phyloP scores from a whole-genome alignment of 2,329 filamentous ascomycete genomes.

The Macrophomina pseudophaseolina region DNA sequence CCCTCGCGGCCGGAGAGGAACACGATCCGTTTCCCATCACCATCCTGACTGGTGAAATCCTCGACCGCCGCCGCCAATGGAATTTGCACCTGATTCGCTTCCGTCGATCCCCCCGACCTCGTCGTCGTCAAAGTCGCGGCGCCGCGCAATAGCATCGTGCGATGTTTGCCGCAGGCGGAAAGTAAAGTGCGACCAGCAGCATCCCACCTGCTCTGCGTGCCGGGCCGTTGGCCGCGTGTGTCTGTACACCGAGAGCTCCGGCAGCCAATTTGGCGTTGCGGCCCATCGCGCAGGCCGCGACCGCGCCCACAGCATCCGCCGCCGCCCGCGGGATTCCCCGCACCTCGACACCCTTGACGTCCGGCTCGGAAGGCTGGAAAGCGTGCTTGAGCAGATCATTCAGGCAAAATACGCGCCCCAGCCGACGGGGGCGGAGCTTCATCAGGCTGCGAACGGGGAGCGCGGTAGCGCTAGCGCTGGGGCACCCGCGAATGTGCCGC shows the following conservation, averaged over 20 bases:
- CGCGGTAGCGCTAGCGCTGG: background rate
- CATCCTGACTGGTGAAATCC: too few species aligned
- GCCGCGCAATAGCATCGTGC: slow-evolving; percentile 39
- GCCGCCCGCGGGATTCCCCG: slow-evolving; percentile 32
- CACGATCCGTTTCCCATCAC: background rate
- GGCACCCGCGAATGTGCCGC: background rate
- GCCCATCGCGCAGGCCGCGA: background rate
- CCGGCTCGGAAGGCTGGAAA: slow-evolving; percentile 43
- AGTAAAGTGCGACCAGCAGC: slow-evolving; percentile 44
- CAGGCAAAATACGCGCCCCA: slow-evolving; percentile 8
- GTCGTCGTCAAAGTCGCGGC: background rate
- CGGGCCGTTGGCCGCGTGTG: slow-evolving; percentile 42
- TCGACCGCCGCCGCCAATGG: background rate
- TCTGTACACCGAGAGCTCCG: slow-evolving; percentile 33
- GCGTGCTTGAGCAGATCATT: slow-evolving; percentile 35
- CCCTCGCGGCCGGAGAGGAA: background rate
- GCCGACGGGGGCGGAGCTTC: slow-evolving; percentile 9
- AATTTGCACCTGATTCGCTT: background rate
- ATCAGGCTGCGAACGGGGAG: background rate
- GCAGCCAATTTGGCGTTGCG: background rate
- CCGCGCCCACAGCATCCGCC: background rate
- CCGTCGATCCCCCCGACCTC: background rate
- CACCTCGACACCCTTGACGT: slow-evolving; percentile 29
- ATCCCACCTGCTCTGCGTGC: slow-evolving; percentile 45
- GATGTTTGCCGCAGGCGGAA: slow-evolving; percentile 45